Conservation (phyloP, 169 alveolate genomes). For the Babesia divergens region DNA sequence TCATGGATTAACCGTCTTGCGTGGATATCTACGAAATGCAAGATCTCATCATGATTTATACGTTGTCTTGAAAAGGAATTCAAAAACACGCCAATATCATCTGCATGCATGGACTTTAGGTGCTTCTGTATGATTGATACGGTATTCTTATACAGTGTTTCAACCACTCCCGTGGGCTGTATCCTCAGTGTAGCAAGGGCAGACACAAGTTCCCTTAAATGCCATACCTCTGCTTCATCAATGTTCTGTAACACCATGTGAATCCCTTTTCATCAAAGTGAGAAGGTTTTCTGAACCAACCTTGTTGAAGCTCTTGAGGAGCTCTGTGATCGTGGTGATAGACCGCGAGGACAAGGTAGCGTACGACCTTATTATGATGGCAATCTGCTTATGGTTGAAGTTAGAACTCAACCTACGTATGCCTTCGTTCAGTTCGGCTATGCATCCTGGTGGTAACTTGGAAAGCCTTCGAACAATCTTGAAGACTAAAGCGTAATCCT, state of each 20-base stretch:
- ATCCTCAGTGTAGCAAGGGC: constrained; percentile 49
- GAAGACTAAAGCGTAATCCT: constrained; percentile 32
- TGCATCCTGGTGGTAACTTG: background rate
- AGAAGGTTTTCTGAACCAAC: constrained; percentile 14
- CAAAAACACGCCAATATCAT: constrained; percentile 37
- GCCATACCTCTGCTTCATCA: constrained; percentile 48
- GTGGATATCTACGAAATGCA: constrained; percentile 39
- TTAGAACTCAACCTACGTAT: constrained; percentile 10
- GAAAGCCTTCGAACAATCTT: background rate
- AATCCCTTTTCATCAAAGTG: too few relatives aligned
- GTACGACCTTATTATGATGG: constrained; percentile 33
- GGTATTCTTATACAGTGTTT: constrained; percentile 12
- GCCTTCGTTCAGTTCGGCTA: constrained; percentile 14
- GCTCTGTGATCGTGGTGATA: constrained; percentile 26
- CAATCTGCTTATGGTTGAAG: constrained; percentile 47
- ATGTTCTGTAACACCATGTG: constrained; percentile 14
- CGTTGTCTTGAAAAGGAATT: constrained; percentile 29
- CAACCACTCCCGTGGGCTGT: background rate
- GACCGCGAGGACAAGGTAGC: constrained; percentile 38
- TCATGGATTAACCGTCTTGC: constrained; percentile 5
- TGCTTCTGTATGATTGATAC: constrained; percentile 38
- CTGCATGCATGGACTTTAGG: constrained; percentile 14
- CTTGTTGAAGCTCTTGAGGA: constrained; percentile 41
- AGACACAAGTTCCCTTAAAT: constrained; percentile 42
- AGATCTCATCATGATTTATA: constrained; percentile 26